These are phyloP conservation scores for Paramecium caudatum DNA, from an alignment of 73 alveolate genomes.

Conservation along the genomic window DNA sequence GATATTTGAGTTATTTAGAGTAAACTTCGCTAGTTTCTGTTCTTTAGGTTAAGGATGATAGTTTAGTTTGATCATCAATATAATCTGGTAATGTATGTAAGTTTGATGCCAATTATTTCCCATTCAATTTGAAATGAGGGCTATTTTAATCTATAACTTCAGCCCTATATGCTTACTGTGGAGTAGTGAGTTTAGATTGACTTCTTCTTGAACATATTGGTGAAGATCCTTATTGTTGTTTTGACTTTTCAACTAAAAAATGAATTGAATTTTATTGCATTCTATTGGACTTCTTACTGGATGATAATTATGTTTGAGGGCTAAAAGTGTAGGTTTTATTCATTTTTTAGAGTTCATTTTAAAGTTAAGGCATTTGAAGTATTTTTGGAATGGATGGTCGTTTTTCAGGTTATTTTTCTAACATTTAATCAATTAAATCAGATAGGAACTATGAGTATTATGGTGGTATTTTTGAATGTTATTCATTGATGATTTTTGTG, in stretches of 20 bases:
- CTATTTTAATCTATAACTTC: slow-evolving; percentile 52
- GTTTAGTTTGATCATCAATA: background rate
- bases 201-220: slow-evolving; percentile 62
- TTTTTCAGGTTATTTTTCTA: slow-evolving; percentile 53
- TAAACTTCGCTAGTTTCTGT: background rate
- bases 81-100: slow-evolving; percentile 64
- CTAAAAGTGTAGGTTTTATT: background rate
- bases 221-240: slow-evolving; percentile 17
- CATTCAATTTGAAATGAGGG: slow-evolving; percentile 33
- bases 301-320: background rate
- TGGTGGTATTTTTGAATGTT: slow-evolving; percentile 21
- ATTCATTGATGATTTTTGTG: slow-evolving; percentile 22
- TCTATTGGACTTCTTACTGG: slow-evolving; percentile 38
- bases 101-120: slow-evolving; percentile 2
- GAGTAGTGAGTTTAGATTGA: slow-evolving; percentile 31
- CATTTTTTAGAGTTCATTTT: slow-evolving; percentile 20
- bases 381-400: slow-evolving; percentile 53
- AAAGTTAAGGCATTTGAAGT: slow-evolving; percentile 13
- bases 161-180: background rate
- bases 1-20: slow-evolving; percentile 14
- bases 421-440: slow-evolving; percentile 29
- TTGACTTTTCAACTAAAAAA: slow-evolving; percentile 51
- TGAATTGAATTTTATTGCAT: slow-evolving; percentile 63
- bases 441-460: slow-evolving; percentile 1
- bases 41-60: slow-evolving; percentile 22